Evolutionary conservation across 140 eudicot genomes (phyloP), one percentile per base, ranked within the genome.

Genomic region (Senecio squalidus): DNA sequence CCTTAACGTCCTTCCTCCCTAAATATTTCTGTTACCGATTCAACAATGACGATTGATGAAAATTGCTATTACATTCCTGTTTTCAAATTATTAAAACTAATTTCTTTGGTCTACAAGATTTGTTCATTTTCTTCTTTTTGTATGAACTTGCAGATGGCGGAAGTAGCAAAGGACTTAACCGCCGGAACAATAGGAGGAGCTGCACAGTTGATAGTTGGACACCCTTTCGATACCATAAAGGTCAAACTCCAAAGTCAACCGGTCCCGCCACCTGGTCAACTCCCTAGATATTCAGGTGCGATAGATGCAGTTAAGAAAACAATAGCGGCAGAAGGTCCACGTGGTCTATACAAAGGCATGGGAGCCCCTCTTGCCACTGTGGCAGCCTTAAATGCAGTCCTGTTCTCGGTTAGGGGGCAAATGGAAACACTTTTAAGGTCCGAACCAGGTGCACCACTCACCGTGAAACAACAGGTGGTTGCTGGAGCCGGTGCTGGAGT

Each of bases 301-400:
- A 69, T 89, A 47, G 97, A 89, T 79, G 97, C 97, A 28, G 86
- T 85, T 40, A 82, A 67, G 56, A 83, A 89, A 73, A 89, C 97
- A 41, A 4, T 89, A 41, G 95, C 97, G 9, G 85, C 95, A 18
- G 97, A 89, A 77, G 97, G 97, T 5, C 78, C 90, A 2, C 59
- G 84, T 27, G 97, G 97, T 17, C 71, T 89, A 55, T 89, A 74
- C 75, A 89, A 84, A 74, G 97, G 97, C 38, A 89, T 89, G 95
- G 97, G 97, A 2, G 97, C 97, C 65, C 97, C 97, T 33, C 95
- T 89, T 66, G 97, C 97, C 68, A 89, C 97, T 24, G 97, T 89
- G 49, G 97, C 97, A 18, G 95, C 91, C 33, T 71, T 89, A 68
- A 89, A 89, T 40, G 97, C 97, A 2, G 78, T 89, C 2, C 76